A percentile compares a stretch with the other conserved stretches of the same genome.
These are phyloP conservation scores for Xylaria sp. DNA, from an alignment of 2,329 filamentous ascomycete genomes.

Conservation along the genomic window DNA sequence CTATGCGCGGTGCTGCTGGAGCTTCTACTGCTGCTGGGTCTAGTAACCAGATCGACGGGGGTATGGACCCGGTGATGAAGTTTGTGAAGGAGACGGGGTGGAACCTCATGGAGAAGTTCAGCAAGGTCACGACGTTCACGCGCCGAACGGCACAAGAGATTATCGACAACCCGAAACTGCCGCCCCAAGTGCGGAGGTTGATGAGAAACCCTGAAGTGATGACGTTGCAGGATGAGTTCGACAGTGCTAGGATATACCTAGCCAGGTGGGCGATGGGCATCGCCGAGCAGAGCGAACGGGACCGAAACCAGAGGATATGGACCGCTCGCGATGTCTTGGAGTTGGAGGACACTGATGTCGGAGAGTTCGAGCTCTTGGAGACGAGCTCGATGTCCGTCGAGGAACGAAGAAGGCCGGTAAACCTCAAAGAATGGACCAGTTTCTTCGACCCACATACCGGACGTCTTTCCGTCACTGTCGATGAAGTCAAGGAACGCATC, in stretches of 20 bases:
- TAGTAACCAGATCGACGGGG: conserved; percentile 51
- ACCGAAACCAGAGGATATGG: conserved; percentile 85
- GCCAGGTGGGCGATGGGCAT: conserved; percentile 99
- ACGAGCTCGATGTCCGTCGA: conserved; percentile 72
- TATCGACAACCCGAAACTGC: conserved; percentile 86
- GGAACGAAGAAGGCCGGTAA: conserved; percentile 77
- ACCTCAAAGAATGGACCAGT: conserved; percentile 82
- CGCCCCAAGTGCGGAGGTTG: conserved; percentile 82
- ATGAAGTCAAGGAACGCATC: conserved; percentile 95
- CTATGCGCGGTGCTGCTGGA: conserved; percentile 41
- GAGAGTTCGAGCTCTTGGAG: conserved; percentile 93
- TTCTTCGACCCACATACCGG: conserved; percentile 83
- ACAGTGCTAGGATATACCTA: conserved; percentile 91
- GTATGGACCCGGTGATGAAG: conserved; percentile 92
- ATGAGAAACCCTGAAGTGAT: conserved; percentile 93
- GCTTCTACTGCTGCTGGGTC: conserved; percentile 40
- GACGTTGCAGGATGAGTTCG: conserved; percentile 94
- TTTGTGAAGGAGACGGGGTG: conserved; percentile 93
- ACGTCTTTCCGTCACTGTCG: conserved; percentile 74
- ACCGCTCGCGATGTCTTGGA: conserved; percentile 90
- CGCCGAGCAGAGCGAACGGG: conserved; percentile 91
- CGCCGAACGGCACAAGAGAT: conserved; percentile 89
- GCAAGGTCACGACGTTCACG: conserved; percentile 96
- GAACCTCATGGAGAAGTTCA: conserved; percentile 96
- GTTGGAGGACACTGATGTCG: conserved; percentile 91